A percentile compares a stretch with the other conserved stretches of the same genome.
These are phyloP conservation scores for Akanthomyces dipterigenus DNA, from an alignment of 2,329 filamentous ascomycete genomes.

Conservation along the genomic window DNA sequence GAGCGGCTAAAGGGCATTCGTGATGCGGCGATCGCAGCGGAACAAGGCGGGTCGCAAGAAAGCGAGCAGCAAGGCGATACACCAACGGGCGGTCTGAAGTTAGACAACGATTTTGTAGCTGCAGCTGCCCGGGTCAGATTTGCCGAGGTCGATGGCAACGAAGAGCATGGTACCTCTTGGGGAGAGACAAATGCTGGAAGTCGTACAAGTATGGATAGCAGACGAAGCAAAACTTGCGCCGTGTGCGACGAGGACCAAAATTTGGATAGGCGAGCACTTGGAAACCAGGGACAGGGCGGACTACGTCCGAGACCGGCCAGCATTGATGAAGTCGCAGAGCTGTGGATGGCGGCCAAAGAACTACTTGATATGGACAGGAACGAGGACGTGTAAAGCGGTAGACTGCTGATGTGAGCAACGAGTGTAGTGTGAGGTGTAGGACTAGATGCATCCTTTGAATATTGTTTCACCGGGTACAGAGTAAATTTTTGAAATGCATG, in stretches of 20 bases:
- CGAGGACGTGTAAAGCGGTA: neutral
- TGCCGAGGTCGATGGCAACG: slow-evolving; percentile 6
- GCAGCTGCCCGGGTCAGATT: slow-evolving; percentile 8
- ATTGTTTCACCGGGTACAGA: neutral
- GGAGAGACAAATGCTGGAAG: neutral
- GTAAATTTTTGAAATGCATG: neutral
- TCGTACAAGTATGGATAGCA: neutral
- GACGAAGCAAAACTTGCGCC: neutral
- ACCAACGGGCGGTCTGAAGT: neutral
- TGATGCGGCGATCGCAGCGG: slow-evolving; percentile 15
- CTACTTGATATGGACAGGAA: slow-evolving; percentile 18
- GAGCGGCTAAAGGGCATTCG: slow-evolving; percentile 26
- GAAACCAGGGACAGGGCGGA: neutral
- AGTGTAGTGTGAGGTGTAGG: neutral
- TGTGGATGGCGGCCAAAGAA: slow-evolving; percentile 19
- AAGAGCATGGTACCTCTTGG: neutral
- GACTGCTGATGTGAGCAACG: neutral
- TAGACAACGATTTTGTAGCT: slow-evolving; percentile 6
- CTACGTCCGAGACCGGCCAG: neutral
- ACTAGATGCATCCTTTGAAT: neutral
- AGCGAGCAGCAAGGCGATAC: neutral
- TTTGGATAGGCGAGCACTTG: neutral
- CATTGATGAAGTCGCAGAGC: slow-evolving; percentile 15
- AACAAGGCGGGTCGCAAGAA: neutral
- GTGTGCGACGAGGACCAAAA: neutral